Percentiles rank a stretch among this genome's conserved stretches.
Evolutionary conservation across 495 filamentous ascomycete genomes (phyloP).

Genomic region (Aspergillus carlsbadensis): DNA sequence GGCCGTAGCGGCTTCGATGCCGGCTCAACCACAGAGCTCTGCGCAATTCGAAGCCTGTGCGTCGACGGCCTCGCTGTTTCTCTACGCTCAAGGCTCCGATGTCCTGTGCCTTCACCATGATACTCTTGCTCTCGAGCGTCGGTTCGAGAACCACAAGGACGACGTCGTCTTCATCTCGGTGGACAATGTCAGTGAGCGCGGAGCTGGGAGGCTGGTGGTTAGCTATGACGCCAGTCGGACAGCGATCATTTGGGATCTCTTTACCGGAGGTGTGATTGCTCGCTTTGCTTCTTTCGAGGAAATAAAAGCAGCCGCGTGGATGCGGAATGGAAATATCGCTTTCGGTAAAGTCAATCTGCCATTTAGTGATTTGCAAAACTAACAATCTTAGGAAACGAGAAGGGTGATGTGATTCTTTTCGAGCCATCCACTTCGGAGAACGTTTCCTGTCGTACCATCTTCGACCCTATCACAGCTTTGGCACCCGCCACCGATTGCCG

Average conservation of each 20-base stretch:
- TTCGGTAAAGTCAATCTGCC: constrained; percentile 61
- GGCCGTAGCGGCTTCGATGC: constrained; percentile 44
- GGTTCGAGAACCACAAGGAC: constrained; percentile 77
- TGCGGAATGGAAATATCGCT: constrained; percentile 95
- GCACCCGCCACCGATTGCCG: constrained; percentile 90
- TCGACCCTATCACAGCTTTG: constrained; percentile 87
- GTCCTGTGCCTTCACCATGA: constrained; percentile 88
- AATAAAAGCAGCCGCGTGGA: constrained; percentile 84
- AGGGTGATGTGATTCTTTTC: constrained; percentile 93
- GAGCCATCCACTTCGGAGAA: constrained; percentile 92
- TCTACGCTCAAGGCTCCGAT: constrained; percentile 77
- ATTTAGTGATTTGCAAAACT: not conserved
- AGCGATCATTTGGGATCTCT: constrained; percentile 94
- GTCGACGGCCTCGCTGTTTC: constrained; percentile 81
- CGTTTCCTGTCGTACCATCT: constrained; percentile 87
- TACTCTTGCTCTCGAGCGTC: constrained; percentile 82
- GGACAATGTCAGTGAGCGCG: constrained; percentile 89
- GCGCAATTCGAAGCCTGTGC: constrained; percentile 78
- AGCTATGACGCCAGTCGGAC: constrained; percentile 91
- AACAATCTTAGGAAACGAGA: constrained; percentile 64
- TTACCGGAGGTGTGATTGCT: constrained; percentile 87
- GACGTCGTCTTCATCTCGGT: constrained; percentile 80
- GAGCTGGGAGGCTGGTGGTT: constrained; percentile 80
- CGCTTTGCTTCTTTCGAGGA: constrained; percentile 88
- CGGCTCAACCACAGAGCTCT: constrained; percentile 33